Evolutionary conservation across 805 yeast genomes (phyloP), one percentile per base, ranked within the genome.

Genomic region (Saturnispora silvae): DNA sequence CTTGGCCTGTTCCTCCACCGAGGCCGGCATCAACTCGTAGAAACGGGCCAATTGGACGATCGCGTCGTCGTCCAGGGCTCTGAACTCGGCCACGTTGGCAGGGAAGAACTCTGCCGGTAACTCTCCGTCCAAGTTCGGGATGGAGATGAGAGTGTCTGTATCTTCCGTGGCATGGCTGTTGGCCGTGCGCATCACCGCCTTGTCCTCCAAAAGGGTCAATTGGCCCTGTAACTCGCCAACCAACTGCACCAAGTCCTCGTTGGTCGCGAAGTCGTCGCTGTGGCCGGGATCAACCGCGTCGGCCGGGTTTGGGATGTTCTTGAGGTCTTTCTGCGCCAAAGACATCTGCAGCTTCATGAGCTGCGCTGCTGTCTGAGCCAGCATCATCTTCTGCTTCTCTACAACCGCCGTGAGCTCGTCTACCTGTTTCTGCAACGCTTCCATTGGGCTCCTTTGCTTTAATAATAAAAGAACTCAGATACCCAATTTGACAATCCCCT

Each of bases 161-260:
- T 59, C 57, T 0, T 55, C 53, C 0, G 51, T 47, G 39, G 75
- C 63, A 19, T 67, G 65, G 1, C 81, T 63, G 53, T 86, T 86
- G 44, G 72, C 70, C 3, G 77, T 62, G 56, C 97, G 68, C 45
- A 81, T 68, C 31, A 82, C 69, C 14, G 81, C 71, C 47, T 94
- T 70, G 46, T 82, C 83, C 52, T 87, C 97, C 24, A 81, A 54
- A 18, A 70, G 63, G 37, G 82, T 87, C 50, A 87, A 66, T 59
- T 87, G 96, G 7, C 83, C 82, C 58, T 87, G 96, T 39, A 87
- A 61, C 56, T 87, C 97, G 9, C 83, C 84, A 11, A 86, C 96
- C 32, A 87, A 64, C 52, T 84, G 89, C 3, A 81, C 81, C 10
- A 87, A 61, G 52, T 89, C 97, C 40, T 82, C 94, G 46, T 83